Conservation (phyloP, 805 yeast species). For the Torulaspora microellipsoides region DNA sequence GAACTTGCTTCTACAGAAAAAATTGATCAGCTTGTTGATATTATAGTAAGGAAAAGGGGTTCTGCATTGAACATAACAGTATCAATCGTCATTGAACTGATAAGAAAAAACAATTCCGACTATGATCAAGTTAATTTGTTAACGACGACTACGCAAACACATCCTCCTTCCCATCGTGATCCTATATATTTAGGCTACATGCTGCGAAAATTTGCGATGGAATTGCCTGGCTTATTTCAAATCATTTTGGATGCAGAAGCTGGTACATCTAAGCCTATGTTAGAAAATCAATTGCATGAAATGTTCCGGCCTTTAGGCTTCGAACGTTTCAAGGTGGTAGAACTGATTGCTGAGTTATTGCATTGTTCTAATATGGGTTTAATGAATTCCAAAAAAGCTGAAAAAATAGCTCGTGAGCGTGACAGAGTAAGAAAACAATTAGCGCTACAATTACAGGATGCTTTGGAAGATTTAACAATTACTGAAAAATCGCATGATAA, state of each 20-base stretch:
- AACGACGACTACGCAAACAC: slow-evolving; percentile 66
- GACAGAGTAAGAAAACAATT: slow-evolving; percentile 61
- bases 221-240: slow-evolving; percentile 37
- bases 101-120: slow-evolving; percentile 92
- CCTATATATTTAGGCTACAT: slow-evolving; percentile 86
- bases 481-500: slow-evolving; percentile 8
- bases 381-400: slow-evolving; percentile 71
- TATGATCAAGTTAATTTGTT: slow-evolving; percentile 82
- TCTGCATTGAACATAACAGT: slow-evolving; percentile 87
- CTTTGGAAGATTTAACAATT: slow-evolving; percentile 29
- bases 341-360: slow-evolving; percentile 84
- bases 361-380: slow-evolving; percentile 98
- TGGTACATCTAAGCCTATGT: slow-evolving; percentile 22
- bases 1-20: slow-evolving; percentile 72
- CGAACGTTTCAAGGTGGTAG: slow-evolving; percentile 85
- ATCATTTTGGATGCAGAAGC: slow-evolving; percentile 25
- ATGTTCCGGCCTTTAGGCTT: slow-evolving; percentile 74
- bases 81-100: slow-evolving; percentile 86
- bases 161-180: slow-evolving; percentile 87
- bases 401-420: slow-evolving; percentile 60
- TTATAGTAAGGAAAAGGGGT: slow-evolving; percentile 65
- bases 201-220: slow-evolving; percentile 65
- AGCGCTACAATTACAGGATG: slow-evolving; percentile 35
- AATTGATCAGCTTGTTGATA: slow-evolving; percentile 56
- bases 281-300: slow-evolving; percentile 61